These are phyloP conservation scores for Globisporangium parvum DNA, from an alignment of 352 stramenopile genomes.

Conservation along the genomic window DNA sequence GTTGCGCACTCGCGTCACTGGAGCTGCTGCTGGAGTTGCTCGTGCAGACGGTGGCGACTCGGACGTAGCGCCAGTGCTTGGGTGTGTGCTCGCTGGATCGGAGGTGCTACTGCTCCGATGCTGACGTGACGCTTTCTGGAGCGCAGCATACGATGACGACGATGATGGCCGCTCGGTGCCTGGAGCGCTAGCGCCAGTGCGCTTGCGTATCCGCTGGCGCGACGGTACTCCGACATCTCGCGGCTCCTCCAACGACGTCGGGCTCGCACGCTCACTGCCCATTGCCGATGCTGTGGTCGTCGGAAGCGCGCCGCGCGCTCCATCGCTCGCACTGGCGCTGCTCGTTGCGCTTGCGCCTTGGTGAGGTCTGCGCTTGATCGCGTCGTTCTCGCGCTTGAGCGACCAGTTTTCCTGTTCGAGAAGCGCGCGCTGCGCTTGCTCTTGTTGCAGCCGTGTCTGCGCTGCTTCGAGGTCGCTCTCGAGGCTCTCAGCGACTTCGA, in stretches of 20 bases:
- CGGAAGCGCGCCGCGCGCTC: not conserved
- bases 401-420: conserved; percentile 40
- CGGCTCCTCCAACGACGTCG: too few species aligned
- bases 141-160: not conserved
- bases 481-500: conserved; percentile 57
- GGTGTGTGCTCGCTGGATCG: too few species aligned
- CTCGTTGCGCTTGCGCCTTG: not conserved
- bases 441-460: conserved; percentile 33
- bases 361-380: conserved; percentile 9
- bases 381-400: conserved; percentile 30
- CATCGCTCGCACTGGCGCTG: not conserved
- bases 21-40: not conserved
- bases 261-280: not conserved
- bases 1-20: conserved; percentile 18
- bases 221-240: not conserved
- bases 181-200: not conserved
- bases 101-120: not conserved
- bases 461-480: conserved; percentile 51
- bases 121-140: not conserved
- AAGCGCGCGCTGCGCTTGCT: conserved; percentile 38
- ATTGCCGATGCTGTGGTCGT: conserved; percentile 1
- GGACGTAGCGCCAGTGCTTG: not conserved
- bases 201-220: conserved; percentile 18
- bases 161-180: too few species aligned
- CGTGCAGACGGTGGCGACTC: not conserved